phyloP scores from a whole-genome alignment of 2,329 filamentous ascomycete genomes.

The Penicillium sp. region DNA sequence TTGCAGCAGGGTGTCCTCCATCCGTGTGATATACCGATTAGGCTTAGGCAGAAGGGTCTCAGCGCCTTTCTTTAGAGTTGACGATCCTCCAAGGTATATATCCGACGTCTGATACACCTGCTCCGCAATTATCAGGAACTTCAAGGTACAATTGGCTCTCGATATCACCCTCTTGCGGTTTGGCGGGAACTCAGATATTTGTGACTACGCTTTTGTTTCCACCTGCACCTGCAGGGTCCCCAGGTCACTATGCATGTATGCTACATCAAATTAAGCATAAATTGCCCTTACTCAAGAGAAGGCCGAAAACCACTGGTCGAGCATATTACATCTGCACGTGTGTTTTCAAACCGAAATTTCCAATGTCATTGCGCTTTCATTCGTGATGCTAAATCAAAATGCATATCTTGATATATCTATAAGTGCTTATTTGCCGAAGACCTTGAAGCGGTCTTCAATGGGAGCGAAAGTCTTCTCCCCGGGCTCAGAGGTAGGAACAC shows the following conservation, averaged over 20 bases:
- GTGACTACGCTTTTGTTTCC: not conserved
- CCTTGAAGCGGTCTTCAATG: constrained; percentile 36
- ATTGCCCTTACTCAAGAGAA: not conserved
- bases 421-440: constrained; percentile 34
- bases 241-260: not conserved
- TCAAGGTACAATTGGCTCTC: too few relatives aligned
- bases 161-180: too few relatives aligned
- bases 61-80: too few relatives aligned
- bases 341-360: not conserved
- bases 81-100: too few relatives aligned
- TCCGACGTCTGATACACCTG: too few relatives aligned
- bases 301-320: not conserved
- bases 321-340: not conserved
- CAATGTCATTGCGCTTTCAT: constrained; percentile 2
- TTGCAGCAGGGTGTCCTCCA: too few relatives aligned
- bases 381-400: constrained; percentile 3
- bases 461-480: constrained; percentile 31
- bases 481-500: constrained; percentile 37
- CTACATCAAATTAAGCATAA: not conserved
- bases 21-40: too few relatives aligned
- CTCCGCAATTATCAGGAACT: too few relatives aligned
- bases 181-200: not conserved
- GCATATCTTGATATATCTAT: not conserved
- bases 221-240: not conserved
- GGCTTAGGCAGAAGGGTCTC: too few relatives aligned